phyloP scores from a whole-genome alignment of 2,329 filamentous ascomycete species.

The Westerdykella sp. region DNA sequence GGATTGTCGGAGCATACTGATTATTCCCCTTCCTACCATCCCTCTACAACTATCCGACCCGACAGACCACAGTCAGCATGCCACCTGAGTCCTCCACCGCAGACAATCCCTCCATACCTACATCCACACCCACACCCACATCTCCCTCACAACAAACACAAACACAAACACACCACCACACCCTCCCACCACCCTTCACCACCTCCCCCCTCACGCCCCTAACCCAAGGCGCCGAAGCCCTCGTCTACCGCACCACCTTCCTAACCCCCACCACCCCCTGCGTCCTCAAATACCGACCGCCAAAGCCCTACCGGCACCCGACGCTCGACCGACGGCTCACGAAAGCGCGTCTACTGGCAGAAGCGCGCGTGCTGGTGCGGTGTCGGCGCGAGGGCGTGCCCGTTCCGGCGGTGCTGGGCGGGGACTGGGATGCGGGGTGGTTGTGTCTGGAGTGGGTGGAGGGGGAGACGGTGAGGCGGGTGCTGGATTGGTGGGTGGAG shows the following conservation, averaged over 20 bases:
- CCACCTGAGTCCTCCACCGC: neutral
- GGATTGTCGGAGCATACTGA: too few relatives aligned
- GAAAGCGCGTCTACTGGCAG: slow-evolving; percentile 76
- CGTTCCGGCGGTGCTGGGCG: slow-evolving; percentile 74
- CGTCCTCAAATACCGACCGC: slow-evolving; percentile 85
- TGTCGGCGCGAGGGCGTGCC: slow-evolving; percentile 71
- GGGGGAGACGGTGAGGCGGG: slow-evolving; percentile 62
- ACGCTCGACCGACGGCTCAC: slow-evolving; percentile 83
- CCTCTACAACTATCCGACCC: neutral
- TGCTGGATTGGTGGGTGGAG: slow-evolving; percentile 62
- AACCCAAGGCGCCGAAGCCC: slow-evolving; percentile 91
- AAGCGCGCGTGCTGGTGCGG: slow-evolving; percentile 77
- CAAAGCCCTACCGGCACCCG: slow-evolving; percentile 88
- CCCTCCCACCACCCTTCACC: slow-evolving; percentile 28
- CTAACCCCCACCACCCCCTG: slow-evolving; percentile 61
- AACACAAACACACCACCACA: slow-evolving; percentile 11
- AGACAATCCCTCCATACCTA: slow-evolving; percentile 12
- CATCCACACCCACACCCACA: slow-evolving; percentile 15
- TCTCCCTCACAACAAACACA: slow-evolving; percentile 6
- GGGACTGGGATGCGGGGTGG: slow-evolving; percentile 57
- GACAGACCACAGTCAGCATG: neutral
- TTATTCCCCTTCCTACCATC: neutral
- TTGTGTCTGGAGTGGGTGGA: slow-evolving; percentile 47
- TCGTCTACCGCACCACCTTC: slow-evolving; percentile 82
- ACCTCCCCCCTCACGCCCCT: slow-evolving; percentile 63